Evolutionary conservation across 257 asterid genomes (phyloP).

Genomic region (Penstemon eatonii): DNA sequence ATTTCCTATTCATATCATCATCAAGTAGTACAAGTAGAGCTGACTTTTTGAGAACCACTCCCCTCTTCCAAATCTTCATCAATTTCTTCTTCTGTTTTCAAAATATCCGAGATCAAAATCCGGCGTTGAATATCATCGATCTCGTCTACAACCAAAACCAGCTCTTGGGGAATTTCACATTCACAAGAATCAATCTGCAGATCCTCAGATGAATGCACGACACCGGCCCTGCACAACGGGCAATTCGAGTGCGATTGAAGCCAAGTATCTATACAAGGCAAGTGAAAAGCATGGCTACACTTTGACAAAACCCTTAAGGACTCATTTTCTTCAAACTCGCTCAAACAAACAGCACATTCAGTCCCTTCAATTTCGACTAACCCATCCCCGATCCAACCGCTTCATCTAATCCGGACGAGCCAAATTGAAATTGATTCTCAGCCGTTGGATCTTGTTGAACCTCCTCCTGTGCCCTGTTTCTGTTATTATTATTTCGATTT

Average conservation of each 20-base stretch:
- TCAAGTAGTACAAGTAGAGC: too few species aligned
- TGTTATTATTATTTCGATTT: background rate
- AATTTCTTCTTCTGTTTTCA: conserved; percentile 37
- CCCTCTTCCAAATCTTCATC: conserved; percentile 30
- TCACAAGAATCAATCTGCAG: conserved; percentile 39
- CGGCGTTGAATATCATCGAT: conserved; percentile 24
- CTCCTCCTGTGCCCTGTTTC: too few species aligned
- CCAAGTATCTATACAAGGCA: conserved; percentile 83
- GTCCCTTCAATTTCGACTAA: conserved; percentile 54
- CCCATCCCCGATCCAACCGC: conserved; percentile 36
- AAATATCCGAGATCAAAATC: conserved; percentile 38
- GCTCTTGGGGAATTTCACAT: conserved; percentile 40
- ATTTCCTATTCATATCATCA: too few species aligned
- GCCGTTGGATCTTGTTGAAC: conserved; percentile 20
- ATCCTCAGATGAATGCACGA: conserved; percentile 29
- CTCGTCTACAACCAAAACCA: conserved; percentile 54
- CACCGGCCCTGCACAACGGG: conserved; percentile 72
- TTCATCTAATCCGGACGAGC: conserved; percentile 59
- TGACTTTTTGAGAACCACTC: conserved; percentile 37
- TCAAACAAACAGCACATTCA: conserved; percentile 79
- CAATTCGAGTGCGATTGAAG: conserved; percentile 73
- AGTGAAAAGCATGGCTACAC: conserved; percentile 88
- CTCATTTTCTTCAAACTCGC: conserved; percentile 73
- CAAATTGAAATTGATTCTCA: conserved; percentile 47
- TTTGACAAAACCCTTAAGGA: conserved; percentile 69